phyloP scores from a whole-genome alignment of 306 rosid species.

The Inga leiocalycina region DNA sequence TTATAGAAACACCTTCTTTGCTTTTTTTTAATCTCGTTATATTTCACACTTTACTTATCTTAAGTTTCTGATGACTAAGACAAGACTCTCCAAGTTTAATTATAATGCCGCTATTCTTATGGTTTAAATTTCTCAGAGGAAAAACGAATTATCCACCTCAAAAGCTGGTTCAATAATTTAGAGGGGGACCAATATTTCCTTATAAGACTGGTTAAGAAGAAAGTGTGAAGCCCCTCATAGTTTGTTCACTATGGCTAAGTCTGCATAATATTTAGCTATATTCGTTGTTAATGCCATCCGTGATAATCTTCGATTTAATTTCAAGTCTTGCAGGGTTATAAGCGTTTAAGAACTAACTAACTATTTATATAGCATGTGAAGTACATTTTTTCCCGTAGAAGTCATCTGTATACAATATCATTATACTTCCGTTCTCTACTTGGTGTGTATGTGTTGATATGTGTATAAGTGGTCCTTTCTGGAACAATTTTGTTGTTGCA shows the following conservation, averaged over 20 bases:
- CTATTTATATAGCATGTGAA: background rate
- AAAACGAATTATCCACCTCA: background rate
- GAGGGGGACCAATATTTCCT: background rate
- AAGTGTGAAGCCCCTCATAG: background rate
- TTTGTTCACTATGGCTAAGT: background rate
- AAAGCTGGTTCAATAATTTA: background rate
- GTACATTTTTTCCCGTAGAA: background rate
- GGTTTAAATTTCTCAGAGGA: background rate
- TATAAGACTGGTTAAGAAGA: background rate
- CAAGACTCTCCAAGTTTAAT: background rate
- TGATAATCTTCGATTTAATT: background rate
- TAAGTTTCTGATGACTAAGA: background rate
- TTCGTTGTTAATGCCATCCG: background rate
- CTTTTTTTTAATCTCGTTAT: background rate
- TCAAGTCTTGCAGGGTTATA: background rate
- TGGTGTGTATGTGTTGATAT: background rate
- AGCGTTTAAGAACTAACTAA: background rate
- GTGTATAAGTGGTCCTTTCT: too few species aligned
- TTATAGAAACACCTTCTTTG: background rate
- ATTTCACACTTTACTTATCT: background rate
- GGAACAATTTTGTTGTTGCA: constrained; percentile 4
- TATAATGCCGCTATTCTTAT: background rate
- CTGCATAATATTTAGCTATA: background rate
- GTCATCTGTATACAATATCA: background rate
- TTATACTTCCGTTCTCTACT: background rate